These are phyloP conservation scores for Moesziomyces aphidis DNA, from an alignment of 1,284 basidiomycete species.

Conservation along the genomic window DNA sequence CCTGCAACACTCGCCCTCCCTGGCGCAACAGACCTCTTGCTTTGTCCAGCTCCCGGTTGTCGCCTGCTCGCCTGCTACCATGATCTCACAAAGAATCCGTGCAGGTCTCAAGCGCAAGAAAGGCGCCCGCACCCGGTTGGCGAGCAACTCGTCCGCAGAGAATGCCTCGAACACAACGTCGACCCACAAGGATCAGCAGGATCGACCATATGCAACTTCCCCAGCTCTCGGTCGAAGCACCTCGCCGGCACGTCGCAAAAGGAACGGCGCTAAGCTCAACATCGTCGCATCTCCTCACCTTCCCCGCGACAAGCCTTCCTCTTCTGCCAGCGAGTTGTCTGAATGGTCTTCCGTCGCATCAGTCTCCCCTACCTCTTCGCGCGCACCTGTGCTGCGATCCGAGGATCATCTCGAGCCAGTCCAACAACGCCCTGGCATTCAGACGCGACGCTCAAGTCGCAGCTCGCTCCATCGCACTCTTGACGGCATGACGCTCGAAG, in stretches of 20 bases:
- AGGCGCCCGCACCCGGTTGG: constrained; percentile 20
- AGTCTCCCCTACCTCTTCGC: constrained; percentile 33
- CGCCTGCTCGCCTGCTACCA: constrained; percentile 10
- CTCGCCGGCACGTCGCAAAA: constrained; percentile 5
- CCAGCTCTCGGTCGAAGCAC: not conserved
- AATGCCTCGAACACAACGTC: not conserved
- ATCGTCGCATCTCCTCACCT: constrained; percentile 33
- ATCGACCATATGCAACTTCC: not conserved
- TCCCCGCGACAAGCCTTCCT: constrained; percentile 29
- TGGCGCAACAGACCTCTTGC: constrained; percentile 15
- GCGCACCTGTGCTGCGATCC: constrained; percentile 12
- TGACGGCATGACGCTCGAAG: constrained; percentile 42
- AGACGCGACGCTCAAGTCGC: constrained; percentile 38
- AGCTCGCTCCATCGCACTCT: constrained; percentile 33
- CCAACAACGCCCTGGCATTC: constrained; percentile 12
- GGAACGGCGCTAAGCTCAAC: constrained; percentile 15
- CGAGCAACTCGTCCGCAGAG: not conserved
- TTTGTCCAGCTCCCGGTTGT: constrained; percentile 27
- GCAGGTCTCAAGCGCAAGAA: constrained; percentile 49
- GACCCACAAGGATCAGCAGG: not conserved
- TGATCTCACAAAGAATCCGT: constrained; percentile 22
- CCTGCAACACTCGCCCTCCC: constrained; percentile 14
- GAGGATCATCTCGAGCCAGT: not conserved
- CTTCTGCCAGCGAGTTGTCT: constrained; percentile 40
- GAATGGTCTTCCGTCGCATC: constrained; percentile 47